Evolutionary conservation across 441 rosid genomes (phyloP), one percentile per base, ranked within the genome.

Genomic region (Populus hybrid): DNA sequence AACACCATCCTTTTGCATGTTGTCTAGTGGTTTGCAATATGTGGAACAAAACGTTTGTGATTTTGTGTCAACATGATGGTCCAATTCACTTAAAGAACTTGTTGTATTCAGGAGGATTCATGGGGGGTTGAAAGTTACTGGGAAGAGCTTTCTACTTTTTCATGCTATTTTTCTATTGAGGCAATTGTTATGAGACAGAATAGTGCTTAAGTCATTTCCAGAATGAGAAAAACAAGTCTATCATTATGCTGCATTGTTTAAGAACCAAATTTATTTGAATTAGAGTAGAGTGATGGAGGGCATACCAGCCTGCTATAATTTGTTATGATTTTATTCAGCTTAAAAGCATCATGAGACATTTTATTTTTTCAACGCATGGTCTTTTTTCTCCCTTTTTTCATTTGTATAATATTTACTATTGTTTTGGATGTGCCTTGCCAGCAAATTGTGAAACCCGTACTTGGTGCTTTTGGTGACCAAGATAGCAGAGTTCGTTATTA

Each of bases 381-480:
- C 50, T n/a, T 11, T 66, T 74, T 7, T 7, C 42, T 72, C 3
- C 28, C 76, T 38, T 78, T n/a, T 45, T 3, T 45, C 5, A 14
- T n/a, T 33, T 10, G 69, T 24, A 65, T 24, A 53, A 77, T 29
- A 68, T 65, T 77, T 64, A 75, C 31, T 69, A 63, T 69, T 77
- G 18, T 56, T 81, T 71, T 53, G 82, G 80, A 75, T 85, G 76
- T 76, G 67, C 83, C 81, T 72, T 68, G 74, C 79, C 88, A 97
- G 98, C 97, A 95, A 88, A 95, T 97, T 85, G 99, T 97, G 75
- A 97, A 95, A 42, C 99, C 99, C 21, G 99, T 97, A 88, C 95
- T 97, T 73, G 76, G 69, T 79, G 90, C 99, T 75, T 95, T 97
- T 84, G 83, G 91, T 80, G 99, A 97, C 81, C 99, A 95, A 92